Evolutionary conservation across 108 stramenopile species (phyloP).

Genomic region (Nitzschia inconspicua): DNA sequence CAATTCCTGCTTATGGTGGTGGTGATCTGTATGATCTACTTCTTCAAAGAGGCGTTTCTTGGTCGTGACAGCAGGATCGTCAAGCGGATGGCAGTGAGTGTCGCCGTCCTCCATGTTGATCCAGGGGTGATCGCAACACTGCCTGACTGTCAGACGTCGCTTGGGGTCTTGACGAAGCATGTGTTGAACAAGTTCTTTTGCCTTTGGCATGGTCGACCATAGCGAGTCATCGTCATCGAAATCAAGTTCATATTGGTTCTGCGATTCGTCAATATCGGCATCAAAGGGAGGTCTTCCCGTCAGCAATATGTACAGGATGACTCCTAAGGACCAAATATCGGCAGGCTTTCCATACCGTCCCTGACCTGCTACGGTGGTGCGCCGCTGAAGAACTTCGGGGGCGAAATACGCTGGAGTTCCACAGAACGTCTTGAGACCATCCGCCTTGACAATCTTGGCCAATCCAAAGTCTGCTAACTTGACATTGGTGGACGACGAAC

Average conservation of each 20-base stretch:
- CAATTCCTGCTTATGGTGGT: neutral
- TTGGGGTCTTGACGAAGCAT: conserved; percentile 63
- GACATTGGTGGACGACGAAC: conserved; percentile 44
- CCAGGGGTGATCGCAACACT: conserved; percentile 82
- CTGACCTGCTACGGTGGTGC: conserved; percentile 58
- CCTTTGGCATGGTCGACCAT: conserved; percentile 40
- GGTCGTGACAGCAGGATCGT: conserved; percentile 54
- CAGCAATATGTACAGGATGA: conserved; percentile 84
- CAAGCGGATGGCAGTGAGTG: conserved; percentile 78
- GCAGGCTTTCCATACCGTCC: conserved; percentile 85
- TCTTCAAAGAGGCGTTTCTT: conserved; percentile 10
- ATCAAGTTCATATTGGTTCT: conserved; percentile 30
- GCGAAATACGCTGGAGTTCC: conserved; percentile 94
- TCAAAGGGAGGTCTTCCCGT: conserved; percentile 80
- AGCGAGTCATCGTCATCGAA: conserved; percentile 16
- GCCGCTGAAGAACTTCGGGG: conserved; percentile 83
- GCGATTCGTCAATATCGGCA: conserved; percentile 30
- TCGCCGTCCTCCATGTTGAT: conserved; percentile 82
- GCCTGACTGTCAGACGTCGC: conserved; percentile 54
- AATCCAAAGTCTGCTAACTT: conserved; percentile 91
- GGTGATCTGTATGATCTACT: too few species aligned
- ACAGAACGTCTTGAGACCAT: conserved; percentile 87
- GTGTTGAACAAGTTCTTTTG: conserved; percentile 62
- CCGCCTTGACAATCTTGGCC: conserved; percentile 74
- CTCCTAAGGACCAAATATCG: conserved; percentile 85